Evolutionary conservation across 129 eudicot genomes (phyloP).

Genomic region (Solidago caesia): DNA sequence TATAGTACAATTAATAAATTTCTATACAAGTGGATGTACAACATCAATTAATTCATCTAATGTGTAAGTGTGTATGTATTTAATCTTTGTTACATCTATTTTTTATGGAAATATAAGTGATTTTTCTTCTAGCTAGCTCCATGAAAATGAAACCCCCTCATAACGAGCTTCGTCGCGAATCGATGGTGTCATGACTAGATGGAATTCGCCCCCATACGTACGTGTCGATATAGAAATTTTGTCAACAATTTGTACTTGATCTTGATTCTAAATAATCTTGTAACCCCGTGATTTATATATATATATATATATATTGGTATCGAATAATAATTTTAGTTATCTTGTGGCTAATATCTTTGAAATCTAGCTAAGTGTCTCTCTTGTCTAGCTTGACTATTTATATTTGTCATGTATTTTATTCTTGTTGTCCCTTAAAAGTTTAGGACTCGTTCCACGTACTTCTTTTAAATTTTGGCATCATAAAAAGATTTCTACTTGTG

Average conservation of each 20-base stretch:
- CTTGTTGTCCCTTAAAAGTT: not conserved
- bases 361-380: not conserved
- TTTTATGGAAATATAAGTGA: constrained; percentile 18
- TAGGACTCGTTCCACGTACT: not conserved
- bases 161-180: constrained; percentile 1
- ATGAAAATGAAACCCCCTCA: not conserved
- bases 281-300: constrained; percentile 6
- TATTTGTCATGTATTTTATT: not conserved
- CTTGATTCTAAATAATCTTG: constrained; percentile 21
- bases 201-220: not conserved
- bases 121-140: not conserved
- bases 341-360: not conserved
- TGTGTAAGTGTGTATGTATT: constrained; percentile 38
- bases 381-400: not conserved
- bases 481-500: not conserved
- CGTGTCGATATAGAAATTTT: constrained; percentile 17
- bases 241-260: constrained; percentile 24
- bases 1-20: constrained; percentile 2
- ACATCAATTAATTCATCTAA: constrained; percentile 29
- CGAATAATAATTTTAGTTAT: not conserved
- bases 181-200: not conserved
- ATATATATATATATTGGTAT: not conserved
- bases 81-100: constrained; percentile 11
- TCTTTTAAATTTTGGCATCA: not conserved
- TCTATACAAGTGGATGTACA: constrained; percentile 21